Conservation (phyloP, 805 yeast species). For the Zygotorulaspora chibaensis region DNA sequence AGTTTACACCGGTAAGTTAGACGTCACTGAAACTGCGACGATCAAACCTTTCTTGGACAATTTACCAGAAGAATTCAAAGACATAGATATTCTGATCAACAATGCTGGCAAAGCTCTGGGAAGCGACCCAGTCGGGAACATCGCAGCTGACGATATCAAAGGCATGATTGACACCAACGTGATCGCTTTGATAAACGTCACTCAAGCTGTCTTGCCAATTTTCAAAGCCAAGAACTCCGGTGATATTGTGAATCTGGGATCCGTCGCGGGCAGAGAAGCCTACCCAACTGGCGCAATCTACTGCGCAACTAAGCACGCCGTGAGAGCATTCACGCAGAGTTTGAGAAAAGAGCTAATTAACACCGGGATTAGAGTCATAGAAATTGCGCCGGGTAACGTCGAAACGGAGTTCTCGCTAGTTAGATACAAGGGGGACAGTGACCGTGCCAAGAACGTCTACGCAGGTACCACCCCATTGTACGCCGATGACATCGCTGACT, state of each 20-base stretch:
- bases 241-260: conserved; percentile 70
- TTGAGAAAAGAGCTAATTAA: conserved; percentile 70
- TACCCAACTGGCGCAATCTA: conserved; percentile 77
- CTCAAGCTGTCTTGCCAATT: conserved; percentile 71
- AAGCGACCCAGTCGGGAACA: conserved; percentile 66
- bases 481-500: conserved; percentile 58
- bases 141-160: conserved; percentile 58
- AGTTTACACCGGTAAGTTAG: conserved; percentile 48
- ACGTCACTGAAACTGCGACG: conserved; percentile 51
- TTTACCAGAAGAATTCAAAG: conserved; percentile 57
- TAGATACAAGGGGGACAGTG: conserved; percentile 54
- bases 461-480: conserved; percentile 51
- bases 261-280: conserved; percentile 75
- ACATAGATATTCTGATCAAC: conserved; percentile 63
- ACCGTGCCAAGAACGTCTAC: conserved; percentile 52
- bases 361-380: conserved; percentile 64
- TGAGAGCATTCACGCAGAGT: conserved; percentile 65
- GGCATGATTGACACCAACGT: conserved; percentile 86
- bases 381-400: conserved; percentile 66
- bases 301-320: conserved; percentile 71
- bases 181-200: conserved; percentile 74
- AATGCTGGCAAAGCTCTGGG: conserved; percentile 84
- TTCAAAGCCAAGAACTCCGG: conserved; percentile 68
- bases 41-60: conserved; percentile 47
- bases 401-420: conserved; percentile 63